phyloP scores from a whole-genome alignment of 805 yeast species.

The Brettanomyces anomalus region DNA sequence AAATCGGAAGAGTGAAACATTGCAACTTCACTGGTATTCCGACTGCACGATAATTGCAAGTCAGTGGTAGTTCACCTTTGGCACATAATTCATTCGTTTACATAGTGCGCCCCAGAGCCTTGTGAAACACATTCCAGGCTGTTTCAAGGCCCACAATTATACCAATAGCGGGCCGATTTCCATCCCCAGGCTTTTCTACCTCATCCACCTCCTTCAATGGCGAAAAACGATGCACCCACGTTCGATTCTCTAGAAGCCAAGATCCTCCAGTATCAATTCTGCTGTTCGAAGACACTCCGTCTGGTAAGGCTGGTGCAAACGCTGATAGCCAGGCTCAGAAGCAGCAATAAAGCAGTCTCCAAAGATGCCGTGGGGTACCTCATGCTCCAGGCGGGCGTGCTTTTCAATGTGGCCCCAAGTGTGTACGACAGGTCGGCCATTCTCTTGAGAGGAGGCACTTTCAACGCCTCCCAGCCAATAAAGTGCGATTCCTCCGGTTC shows the following conservation, averaged over 20 bases:
- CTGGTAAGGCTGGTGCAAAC: slow-evolving; percentile 23
- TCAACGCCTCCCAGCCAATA: slow-evolving; percentile 33
- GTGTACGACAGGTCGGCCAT: slow-evolving; percentile 31
- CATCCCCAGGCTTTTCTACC: too few species aligned
- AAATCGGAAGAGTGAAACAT: too few species aligned
- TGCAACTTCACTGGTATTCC: too few species aligned
- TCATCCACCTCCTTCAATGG: too few species aligned
- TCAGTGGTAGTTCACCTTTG: too few species aligned
- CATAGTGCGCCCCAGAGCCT: too few species aligned
- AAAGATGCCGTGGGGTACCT: slow-evolving; percentile 22
- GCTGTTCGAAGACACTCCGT: slow-evolving; percentile 35
- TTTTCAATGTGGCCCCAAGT: slow-evolving; percentile 32
- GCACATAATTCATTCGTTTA: too few species aligned
- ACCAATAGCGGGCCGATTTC: neutral
- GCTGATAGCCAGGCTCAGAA: slow-evolving; percentile 11
- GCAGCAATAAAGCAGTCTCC: slow-evolving; percentile 17
- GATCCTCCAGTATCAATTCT: slow-evolving; percentile 50
- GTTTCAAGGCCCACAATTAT: too few species aligned
- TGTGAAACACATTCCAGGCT: too few species aligned
- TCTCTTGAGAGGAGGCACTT: slow-evolving; percentile 30
- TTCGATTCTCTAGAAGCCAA: slow-evolving; percentile 39
- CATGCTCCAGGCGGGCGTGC: slow-evolving; percentile 29
- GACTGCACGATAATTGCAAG: too few species aligned
- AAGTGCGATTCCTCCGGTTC: slow-evolving; percentile 30
- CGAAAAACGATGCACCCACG: neutral